phyloP scores from a whole-genome alignment of 495 filamentous ascomycete genomes.

The Saxispiralis lemnorum region DNA sequence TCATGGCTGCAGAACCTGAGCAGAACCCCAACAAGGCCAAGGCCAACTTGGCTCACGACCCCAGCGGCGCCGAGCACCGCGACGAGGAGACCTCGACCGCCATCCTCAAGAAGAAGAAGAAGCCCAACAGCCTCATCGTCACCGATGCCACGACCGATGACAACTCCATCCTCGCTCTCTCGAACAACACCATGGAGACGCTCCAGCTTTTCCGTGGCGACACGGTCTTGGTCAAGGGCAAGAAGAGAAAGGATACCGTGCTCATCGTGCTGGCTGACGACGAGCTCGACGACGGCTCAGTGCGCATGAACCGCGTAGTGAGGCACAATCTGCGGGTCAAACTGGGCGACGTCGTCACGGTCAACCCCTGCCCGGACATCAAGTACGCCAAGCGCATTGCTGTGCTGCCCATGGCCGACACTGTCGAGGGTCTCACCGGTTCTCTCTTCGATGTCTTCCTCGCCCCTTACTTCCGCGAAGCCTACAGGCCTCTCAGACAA shows the following conservation, averaged over 20 bases:
- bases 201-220: conserved; percentile 96
- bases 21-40: conserved; percentile 63
- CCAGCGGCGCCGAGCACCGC: conserved; percentile 8
- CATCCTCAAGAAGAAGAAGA: conserved; percentile 99
- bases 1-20: conserved; percentile 55
- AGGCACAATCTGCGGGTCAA: conserved; percentile 96
- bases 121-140: conserved; percentile 96
- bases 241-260: conserved; percentile 99
- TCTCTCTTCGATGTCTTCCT: conserved; percentile 98
- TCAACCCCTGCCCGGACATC: conserved; percentile 99
- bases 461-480: conserved; percentile 97
- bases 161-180: conserved; percentile 96
- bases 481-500: conserved; percentile 89
- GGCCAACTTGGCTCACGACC: conserved; percentile 50
- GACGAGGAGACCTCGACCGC: conserved; percentile 70
- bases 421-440: conserved; percentile 89
- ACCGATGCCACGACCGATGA: conserved; percentile 98
- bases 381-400: conserved; percentile 99
- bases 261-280: conserved; percentile 94
- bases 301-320: conserved; percentile 92
- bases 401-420: conserved; percentile 94
- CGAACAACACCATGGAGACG: conserved; percentile 97
- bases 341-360: conserved; percentile 91
- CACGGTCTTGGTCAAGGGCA: conserved; percentile 92
- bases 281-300: conserved; percentile 91